Base-by-base conservation (phyloP, 1,284 basidiomycete genomes). In the Fomitiporia mediterranea region DNA sequence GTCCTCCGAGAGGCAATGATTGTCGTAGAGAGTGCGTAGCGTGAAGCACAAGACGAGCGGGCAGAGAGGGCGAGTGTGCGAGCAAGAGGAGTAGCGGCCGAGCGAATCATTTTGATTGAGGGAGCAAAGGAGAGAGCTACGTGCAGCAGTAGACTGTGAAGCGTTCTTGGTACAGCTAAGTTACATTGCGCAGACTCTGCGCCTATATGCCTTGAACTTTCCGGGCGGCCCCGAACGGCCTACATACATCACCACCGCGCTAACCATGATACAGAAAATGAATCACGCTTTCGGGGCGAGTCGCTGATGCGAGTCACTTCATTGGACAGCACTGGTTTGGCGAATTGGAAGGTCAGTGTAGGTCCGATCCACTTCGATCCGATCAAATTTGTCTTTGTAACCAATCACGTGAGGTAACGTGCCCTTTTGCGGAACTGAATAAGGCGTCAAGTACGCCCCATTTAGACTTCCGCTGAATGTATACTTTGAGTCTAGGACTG, bases 51-150 rank as follows among this genome's bases (percentile, higher is more conserved):
- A 39, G 46, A 19, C 13, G n/a, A 8, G 25, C 44, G 51, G 11
- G 51, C 56, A 40, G 56, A 39, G 38, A n/a, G 11, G 17, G 46
- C 46, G n/a, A 58, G 44, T 11, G 51, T 43, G 8, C 42, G 51
- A 13, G 43, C 30, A 37, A 58, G 25, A 19, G 51, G 46, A n/a
- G 34, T 19, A 47, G 32, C 47, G 19, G 39, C 19, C 19, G 54
- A 21, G 21, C 54, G 47, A n/a, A 42, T 32, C 54, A 56, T 56
- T n/a, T 27, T 30, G 51, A 32, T 17, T 13, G 2, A 43, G 8
- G 11, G 23, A 25, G 37, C 15, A 5, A 5, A 23, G 6, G 40
- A 43, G 13, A 13, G 6, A 34, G 6, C 32, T 34, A n/a, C n/a
- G n/a, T 32, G 25, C 13, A 28, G 11, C 19, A n/a, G 13, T 27